Base-by-base conservation (phyloP, 306 rosid genomes). In the Cucumis cinereus region DNA sequence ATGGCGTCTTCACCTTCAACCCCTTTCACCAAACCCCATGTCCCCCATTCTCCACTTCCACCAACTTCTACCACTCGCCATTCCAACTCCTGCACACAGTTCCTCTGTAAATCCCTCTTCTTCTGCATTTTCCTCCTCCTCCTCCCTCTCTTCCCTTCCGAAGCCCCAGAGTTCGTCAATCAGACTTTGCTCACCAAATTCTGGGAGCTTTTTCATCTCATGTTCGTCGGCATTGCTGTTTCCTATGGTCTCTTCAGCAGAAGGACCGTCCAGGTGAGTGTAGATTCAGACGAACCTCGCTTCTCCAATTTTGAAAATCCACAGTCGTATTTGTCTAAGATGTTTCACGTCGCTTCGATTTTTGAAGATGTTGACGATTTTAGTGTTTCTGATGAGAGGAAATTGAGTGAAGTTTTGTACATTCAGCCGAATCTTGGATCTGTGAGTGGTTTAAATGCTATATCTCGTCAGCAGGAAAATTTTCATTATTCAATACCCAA, bases 161-260 rank as follows among this genome's bases (percentile, higher is more conserved):
- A 95, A 86, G 93, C 98, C 77, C 99, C 99, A 36, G 97, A 90
- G 0, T 89, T 92, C 81, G 45, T 95, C 78, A 81, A 77, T 80
- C 86, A 88, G 68, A 82, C 90, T 10, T 45, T 88, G 10, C 75
- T 88, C 74, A 80, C 85, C 49, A 93, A 89, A 84, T 81, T 85
- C 56, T 93, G 97, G 97, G 98, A 93, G 85, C 91, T 93, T 14
- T 58, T 90, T 74, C 93, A 90, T 80, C 90, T 93, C 77, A 81
- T 89, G 28, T 83, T 93, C 76, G 80, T 90, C 74, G 98, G 93
- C 85, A 90, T 90, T 91, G 97, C 86, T 82, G 92, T 93, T 11
- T 86, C 95, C 12, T 93, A 93, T 55, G 98, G 98, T 1, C 64
- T 93, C 66, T 93, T 93, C 54, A 83, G 98, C 79, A 82, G 87